Evolutionary conservation across 2,329 filamentous ascomycete species (phyloP).

Genomic region (Fusarium pilosicola): DNA sequence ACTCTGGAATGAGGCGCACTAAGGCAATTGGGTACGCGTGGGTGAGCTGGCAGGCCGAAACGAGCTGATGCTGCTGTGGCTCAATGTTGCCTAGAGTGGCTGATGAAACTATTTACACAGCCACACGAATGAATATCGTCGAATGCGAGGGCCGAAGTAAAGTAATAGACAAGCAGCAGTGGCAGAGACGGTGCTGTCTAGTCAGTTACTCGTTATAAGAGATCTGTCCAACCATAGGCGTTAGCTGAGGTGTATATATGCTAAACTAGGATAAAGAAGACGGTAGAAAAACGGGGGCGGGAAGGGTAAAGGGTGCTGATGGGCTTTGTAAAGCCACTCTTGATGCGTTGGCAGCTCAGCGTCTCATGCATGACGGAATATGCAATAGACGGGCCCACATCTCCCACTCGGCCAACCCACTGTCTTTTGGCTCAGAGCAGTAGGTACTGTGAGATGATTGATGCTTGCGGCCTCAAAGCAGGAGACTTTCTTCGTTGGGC

Average conservation of each 20-base stretch:
- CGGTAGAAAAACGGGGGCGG: slow-evolving; percentile 37
- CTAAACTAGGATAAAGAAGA: slow-evolving; percentile 38
- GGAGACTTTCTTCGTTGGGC: slow-evolving; percentile 17
- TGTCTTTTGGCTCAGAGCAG: slow-evolving; percentile 18
- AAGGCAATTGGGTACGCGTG: slow-evolving; percentile 68
- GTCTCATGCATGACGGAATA: slow-evolving; percentile 67
- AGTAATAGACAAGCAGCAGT: slow-evolving; percentile 31
- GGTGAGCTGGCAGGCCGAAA: slow-evolving; percentile 70
- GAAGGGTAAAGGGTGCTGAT: slow-evolving; percentile 41
- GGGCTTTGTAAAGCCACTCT: slow-evolving; percentile 47
- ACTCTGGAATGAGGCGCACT: slow-evolving; percentile 58
- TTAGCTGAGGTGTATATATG: slow-evolving; percentile 50
- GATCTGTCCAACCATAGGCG: slow-evolving; percentile 51
- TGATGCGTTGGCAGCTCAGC: slow-evolving; percentile 51
- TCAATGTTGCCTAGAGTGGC: slow-evolving; percentile 47
- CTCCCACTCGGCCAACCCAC: slow-evolving; percentile 37
- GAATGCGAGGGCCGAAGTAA: slow-evolving; percentile 7
- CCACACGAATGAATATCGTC: slow-evolving; percentile 55
- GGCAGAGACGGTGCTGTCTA: slow-evolving; percentile 37
- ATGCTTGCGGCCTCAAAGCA: slow-evolving; percentile 29
- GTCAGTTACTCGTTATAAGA: slow-evolving; percentile 40
- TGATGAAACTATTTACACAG: slow-evolving; percentile 49
- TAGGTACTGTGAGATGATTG: slow-evolving; percentile 17
- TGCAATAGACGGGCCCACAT: slow-evolving; percentile 54
- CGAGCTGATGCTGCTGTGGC: slow-evolving; percentile 62